phyloP scores from a whole-genome alignment of 768 basidiomycete genomes.

The Botryobasidium botryosum region DNA sequence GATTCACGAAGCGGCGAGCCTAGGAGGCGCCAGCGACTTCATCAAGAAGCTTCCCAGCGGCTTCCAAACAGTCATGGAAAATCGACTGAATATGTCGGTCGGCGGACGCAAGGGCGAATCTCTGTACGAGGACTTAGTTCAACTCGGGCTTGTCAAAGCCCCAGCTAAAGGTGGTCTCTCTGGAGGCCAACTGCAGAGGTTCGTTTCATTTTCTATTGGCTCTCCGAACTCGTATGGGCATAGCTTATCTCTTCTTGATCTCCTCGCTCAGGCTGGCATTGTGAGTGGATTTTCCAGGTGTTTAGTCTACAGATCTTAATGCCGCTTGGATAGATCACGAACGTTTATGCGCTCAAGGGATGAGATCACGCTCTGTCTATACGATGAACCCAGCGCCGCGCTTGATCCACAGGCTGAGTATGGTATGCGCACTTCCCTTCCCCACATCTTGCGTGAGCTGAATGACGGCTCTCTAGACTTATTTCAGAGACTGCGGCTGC shows the following conservation, averaged over 20 bases:
- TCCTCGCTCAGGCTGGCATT: too few species aligned
- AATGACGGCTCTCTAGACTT: too few species aligned
- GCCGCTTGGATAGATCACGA: constrained; percentile 16
- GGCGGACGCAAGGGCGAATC: constrained; percentile 25
- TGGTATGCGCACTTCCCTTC: constrained; percentile 3
- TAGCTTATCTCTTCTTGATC: too few species aligned
- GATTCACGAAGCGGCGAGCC: constrained; percentile 9
- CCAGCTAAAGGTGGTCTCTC: constrained; percentile 15
- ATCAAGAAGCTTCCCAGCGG: constrained; percentile 9
- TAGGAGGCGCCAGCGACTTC: constrained; percentile 9
- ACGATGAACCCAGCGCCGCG: constrained; percentile 43
- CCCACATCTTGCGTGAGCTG: too few species aligned
- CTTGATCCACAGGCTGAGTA: constrained; percentile 38
- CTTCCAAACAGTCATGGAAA: constrained; percentile 6
- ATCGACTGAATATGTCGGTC: not conserved
- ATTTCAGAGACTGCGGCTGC: constrained; percentile 4
- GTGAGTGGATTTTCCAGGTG: not conserved
- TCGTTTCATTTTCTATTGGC: too few species aligned
- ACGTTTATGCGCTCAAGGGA: constrained; percentile 28
- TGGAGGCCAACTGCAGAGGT: constrained; percentile 21
- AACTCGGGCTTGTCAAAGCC: too few species aligned
- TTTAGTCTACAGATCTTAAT: constrained; percentile 1
- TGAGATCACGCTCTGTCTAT: constrained; percentile 30
- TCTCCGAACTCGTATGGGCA: too few species aligned
- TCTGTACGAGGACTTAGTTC: constrained; percentile 13